Conservation (phyloP, 2,329 filamentous ascomycete genomes). For the Trichoderma sp. region DNA sequence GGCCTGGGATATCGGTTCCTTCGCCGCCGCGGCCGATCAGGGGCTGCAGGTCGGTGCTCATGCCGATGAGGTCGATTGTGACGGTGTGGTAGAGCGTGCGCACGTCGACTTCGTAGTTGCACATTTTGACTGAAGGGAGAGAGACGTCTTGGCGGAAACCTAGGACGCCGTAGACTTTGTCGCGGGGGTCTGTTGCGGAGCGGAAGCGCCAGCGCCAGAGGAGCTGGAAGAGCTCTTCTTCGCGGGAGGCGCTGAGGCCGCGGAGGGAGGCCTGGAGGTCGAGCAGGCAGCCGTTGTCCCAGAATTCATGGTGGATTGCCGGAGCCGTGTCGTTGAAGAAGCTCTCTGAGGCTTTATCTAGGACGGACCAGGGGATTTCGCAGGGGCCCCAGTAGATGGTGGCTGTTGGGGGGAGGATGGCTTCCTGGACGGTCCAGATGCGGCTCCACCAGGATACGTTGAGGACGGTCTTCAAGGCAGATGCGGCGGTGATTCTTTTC, state of each 20-base stretch:
- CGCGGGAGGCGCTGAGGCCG: neutral
- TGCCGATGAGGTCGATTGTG: slow-evolving; percentile 1
- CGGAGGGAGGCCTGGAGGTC: neutral
- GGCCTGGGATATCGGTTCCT: neutral
- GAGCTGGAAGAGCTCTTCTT: neutral
- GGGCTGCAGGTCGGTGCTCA: neutral
- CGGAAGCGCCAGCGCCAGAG: slow-evolving; percentile 7
- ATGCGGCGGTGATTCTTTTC: neutral
- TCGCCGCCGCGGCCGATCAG: slow-evolving; percentile 5
- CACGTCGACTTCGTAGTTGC: slow-evolving; percentile 4
- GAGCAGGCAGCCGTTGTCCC: neutral
- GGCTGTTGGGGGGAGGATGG: neutral
- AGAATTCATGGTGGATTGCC: neutral
- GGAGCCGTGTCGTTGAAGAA: neutral
- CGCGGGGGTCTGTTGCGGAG: neutral
- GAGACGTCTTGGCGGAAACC: neutral
- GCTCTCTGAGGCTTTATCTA: neutral
- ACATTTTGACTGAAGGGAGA: neutral
- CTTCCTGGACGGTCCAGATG: slow-evolving; percentile 15
- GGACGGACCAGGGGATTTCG: neutral
- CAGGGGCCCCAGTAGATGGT: slow-evolving; percentile 8
- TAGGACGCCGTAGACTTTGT: slow-evolving; percentile 2
- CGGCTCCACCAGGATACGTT: slow-evolving; percentile 1
- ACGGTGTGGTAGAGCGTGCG: slow-evolving; percentile 2
- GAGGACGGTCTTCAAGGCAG: neutral